Evolutionary conservation across 345 rosid genomes (phyloP), one percentile per base, ranked within the genome.

Genomic region (Rubroshorea leprosula): DNA sequence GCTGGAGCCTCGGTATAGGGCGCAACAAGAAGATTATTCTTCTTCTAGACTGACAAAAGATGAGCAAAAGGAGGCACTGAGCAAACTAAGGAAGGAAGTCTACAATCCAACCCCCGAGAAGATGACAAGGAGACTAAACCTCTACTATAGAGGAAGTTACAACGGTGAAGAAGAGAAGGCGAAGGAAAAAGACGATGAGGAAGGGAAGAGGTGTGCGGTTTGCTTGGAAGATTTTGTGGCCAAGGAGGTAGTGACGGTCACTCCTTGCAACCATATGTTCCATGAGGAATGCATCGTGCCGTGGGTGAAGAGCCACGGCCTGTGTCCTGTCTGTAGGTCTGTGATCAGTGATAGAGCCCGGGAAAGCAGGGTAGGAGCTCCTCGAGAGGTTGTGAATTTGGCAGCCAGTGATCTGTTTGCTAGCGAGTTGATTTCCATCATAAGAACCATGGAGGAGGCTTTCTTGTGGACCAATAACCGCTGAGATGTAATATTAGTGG

Each of bases 141-240:
- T 73, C 50, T 91, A 85, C 61, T 88, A 86, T 62, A 66, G 85
- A 65, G 78, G 77, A 44, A 62, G 69, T 2, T 21, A 9, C 15
- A 25, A 44, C 11, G 49, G 11, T 15, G 39, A 57, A 19, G 49
- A 48, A 14, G 45, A 15, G 4, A 25, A 16, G 2, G 66, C 27
- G 41, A 50, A 21, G n/a, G 56, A 43, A 5, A 60, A 55, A 38
- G 62, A 44, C 13, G 80, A 83, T 15, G 87, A 85, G 4, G 89
- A 79, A 4, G 79, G 68, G 0, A 82, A 79, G 73, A 71, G 79
- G 23, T 86, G 98, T 49, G 72, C 78, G 0, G 69, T 91, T 65
- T 88, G 98, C 71, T 76, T 91, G 66, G 98, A 91, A 52, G 95
- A 91, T 66, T 91, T 91, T 24, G 85, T 79, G 70, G 71, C 85